Base-by-base conservation (phyloP, 208 protist genomes). In the Leishmania tropica region DNA sequence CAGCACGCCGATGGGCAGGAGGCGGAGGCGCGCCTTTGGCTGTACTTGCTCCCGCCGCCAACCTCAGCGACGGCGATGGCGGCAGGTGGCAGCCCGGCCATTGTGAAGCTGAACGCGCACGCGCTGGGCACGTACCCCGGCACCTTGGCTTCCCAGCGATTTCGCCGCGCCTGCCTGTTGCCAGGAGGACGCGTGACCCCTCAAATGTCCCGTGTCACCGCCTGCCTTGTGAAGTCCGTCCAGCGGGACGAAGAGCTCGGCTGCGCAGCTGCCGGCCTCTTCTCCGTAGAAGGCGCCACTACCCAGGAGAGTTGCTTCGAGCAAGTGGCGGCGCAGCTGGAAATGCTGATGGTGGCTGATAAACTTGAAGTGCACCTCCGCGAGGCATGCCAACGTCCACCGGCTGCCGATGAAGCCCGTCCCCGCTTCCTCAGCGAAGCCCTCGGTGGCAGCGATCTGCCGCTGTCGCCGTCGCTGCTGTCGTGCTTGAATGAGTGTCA, bases 281-380 rank as follows among this genome's bases (percentile, higher is more conserved):
- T 88, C 31, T 85, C 81, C 2, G 48, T 92, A 19, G 82, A 87
- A 56, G 58, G 71, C n/a, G 62, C 56, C 35, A 60, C 79, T 15
- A 65, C 78, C 56, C 85, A 85, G 0, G 56, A 80, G 37, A 72
- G 78, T 17, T 81, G 24, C 45, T 91, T 90, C 62, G 82, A 89
- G 51, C 76, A 70, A 7, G 68, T 45, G 40, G 51, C 76, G 15
- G 45, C 21, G 58, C 64, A 72, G 58, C 47, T 86, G 56, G 83
- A 86, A 54, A 74, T 53, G 48, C 74, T 62, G 67, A 60, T 65
- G 31, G 74, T 42, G 8, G 74, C 64, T 10, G 79, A 37, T 31
- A 17, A 68, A 6, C 15, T 83, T 17, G 64, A 75, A 21, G 83
- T 60, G 31, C 28, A 53, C 13, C 35, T 86, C 6, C 48, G 48